Evolutionary conservation across 2,329 filamentous ascomycete species (phyloP).

Genomic region (Scedosporium dehoogii): DNA sequence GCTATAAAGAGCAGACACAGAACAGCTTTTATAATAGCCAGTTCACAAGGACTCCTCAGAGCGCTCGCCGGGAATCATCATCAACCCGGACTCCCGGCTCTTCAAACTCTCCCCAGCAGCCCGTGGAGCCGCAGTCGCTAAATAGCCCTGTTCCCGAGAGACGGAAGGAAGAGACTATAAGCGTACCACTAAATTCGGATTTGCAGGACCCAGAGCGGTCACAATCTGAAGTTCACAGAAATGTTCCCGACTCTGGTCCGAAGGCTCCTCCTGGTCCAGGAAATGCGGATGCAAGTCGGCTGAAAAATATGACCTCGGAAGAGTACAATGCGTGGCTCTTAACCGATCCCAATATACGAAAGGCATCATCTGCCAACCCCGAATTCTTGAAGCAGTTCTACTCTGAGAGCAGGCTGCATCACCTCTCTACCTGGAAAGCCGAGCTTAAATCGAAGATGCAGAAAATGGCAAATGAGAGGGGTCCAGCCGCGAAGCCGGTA

Average conservation of each 20-base stretch:
- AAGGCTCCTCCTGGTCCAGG: not conserved
- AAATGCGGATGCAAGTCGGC: not conserved
- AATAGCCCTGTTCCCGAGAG: not conserved
- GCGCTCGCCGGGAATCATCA: not conserved
- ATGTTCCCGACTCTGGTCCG: not conserved
- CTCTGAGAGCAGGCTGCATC: conserved; percentile 86
- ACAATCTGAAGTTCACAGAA: not conserved
- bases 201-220: no score
- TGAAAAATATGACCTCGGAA: conserved; percentile 72
- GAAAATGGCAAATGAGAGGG: conserved; percentile 62
- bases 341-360: conserved; percentile 73
- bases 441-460: conserved; percentile 86
- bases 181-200: not conserved
- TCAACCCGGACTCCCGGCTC: not conserved
- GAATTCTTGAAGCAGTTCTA: conserved; percentile 93
- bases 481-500: conserved; percentile 28
- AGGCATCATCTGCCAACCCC: conserved; percentile 85
- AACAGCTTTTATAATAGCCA: conserved; percentile 75
- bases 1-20: conserved; percentile 75
- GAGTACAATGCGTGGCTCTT: conserved; percentile 84
- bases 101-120: not conserved
- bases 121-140: not conserved
- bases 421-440: conserved; percentile 93
- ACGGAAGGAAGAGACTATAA: not conserved
- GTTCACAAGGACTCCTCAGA: conserved; percentile 31